Base-by-base conservation (phyloP, 345 rosid species). In the Linum lewisii region DNA sequence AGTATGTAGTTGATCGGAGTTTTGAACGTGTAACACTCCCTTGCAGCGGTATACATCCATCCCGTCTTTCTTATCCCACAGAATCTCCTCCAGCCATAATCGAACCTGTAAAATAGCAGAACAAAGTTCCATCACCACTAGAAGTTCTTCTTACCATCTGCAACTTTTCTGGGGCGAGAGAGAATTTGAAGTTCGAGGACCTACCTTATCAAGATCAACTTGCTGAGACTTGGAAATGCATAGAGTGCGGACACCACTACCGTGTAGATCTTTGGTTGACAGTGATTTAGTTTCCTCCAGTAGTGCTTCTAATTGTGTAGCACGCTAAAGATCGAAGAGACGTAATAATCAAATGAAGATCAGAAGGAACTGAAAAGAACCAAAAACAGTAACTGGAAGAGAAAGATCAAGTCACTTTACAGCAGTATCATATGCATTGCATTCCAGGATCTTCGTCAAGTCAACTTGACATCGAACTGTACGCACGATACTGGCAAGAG, bases 31-130 rank as follows among this genome's bases (percentile, higher is more conserved):
- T 72, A 92, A 72, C 70, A 92, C 79, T 75, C 91, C 98, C 74
- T 92, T 92, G 79, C 97, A 92, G 26, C 95, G 94, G 63, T 92
- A 88, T 14, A 88, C 78, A 76, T 88, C 95, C 88, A 86, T 81
- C 25, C 59, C 86, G 69, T 70, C 45, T 59, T 79, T 86, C 73
- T 86, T 92, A 60, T 92, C 95, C 98, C 98, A 86, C 59, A 88
- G 79, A 68, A 92, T 86, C 66, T 84, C 98, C 78, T 92, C 97
- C 2, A 92, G 79, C 98, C 97, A 92, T 60, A 72, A 66, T 21
- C 80, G 85, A 63, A 86, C 80, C 98, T 92, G 36, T 26, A 42
- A 58, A 57, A 57, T 64, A 22, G 21, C 16, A 11, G 18, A 16
- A 42, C 2, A 42, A 42, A 42, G 47, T 42, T 11, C 13, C 47